Evolutionary conservation across 2,329 filamentous ascomycete genomes (phyloP).

Genomic region (Aspergillus sp.): DNA sequence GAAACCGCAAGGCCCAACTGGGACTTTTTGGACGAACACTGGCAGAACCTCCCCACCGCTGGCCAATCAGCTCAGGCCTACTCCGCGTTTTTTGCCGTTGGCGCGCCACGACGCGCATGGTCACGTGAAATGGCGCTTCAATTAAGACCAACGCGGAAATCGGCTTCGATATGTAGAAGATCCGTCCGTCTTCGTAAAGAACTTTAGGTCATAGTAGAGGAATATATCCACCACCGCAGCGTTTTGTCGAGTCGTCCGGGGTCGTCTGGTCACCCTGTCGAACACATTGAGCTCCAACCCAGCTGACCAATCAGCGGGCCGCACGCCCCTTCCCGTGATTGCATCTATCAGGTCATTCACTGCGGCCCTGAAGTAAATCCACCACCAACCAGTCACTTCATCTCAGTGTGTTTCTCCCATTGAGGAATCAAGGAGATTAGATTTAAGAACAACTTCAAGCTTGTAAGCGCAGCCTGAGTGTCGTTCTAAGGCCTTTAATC

Average conservation of each 20-base stretch:
- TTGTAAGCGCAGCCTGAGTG: too few species aligned
- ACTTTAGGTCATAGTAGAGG: background rate
- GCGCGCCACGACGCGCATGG: conserved; percentile 20
- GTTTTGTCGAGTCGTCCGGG: background rate
- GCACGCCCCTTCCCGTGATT: background rate
- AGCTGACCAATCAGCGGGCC: conserved; percentile 6
- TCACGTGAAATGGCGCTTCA: conserved; percentile 24
- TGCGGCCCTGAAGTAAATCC: background rate
- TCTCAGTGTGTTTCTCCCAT: background rate
- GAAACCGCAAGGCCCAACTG: conserved; percentile 2
- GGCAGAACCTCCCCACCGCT: background rate
- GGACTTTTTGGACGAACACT: conserved; percentile 1
- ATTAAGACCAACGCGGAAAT: conserved; percentile 16
- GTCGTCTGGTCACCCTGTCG: background rate
- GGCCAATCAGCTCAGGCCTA: conserved; percentile 4
- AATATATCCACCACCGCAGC: background rate
- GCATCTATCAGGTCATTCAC: background rate
- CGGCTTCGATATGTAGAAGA: too few species aligned
- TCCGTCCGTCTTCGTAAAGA: background rate
- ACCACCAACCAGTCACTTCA: background rate
- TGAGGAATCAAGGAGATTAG: too few species aligned
- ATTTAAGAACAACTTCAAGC: too few species aligned
- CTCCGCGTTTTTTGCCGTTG: conserved; percentile 8
- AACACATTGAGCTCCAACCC: background rate
- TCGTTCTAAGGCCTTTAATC: too few species aligned